Percentiles rank a stretch among this genome's conserved stretches.
phyloP scores from a whole-genome alignment of 2,329 filamentous ascomycete genomes.

The Colletotrichum truncatum region DNA sequence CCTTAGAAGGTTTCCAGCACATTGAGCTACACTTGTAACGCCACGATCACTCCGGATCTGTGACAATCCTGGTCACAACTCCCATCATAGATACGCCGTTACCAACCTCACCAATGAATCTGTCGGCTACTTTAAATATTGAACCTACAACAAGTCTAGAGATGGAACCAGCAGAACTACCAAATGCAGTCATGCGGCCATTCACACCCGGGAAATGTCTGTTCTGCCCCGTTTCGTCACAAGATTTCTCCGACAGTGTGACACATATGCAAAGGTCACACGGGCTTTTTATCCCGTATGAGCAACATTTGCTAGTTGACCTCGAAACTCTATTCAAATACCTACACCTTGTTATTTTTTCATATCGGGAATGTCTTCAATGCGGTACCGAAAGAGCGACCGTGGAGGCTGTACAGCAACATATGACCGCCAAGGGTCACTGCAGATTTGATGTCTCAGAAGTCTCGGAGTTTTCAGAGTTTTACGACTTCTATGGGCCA shows the following conservation, averaged over 20 bases:
- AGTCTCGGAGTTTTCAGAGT: slow-evolving; percentile 49
- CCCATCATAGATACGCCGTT: no score
- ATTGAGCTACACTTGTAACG: no score
- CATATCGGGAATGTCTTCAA: slow-evolving; percentile 58
- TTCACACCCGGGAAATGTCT: slow-evolving; percentile 47
- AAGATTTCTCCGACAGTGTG: slow-evolving; percentile 46
- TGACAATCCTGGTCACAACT: no score
- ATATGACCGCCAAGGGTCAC: slow-evolving; percentile 59
- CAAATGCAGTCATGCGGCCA: no score
- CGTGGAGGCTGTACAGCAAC: slow-evolving; percentile 56
- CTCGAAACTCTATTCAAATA: slow-evolving; percentile 56
- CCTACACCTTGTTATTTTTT: slow-evolving; percentile 56
- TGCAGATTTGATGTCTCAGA: slow-evolving; percentile 50
- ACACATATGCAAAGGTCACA: slow-evolving; percentile 59
- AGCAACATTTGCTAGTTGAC: slow-evolving; percentile 51
- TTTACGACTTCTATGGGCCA: slow-evolving; percentile 45
- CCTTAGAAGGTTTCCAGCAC: no score
- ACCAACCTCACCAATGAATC: no score
- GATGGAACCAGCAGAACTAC: no score
- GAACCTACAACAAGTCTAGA: no score
- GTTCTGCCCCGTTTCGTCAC: slow-evolving; percentile 48
- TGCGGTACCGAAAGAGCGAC: slow-evolving; percentile 55
- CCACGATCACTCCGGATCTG: no score
- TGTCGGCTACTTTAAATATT: no score
- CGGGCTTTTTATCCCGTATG: slow-evolving; percentile 52